Conservation (phyloP, 2,329 filamentous ascomycete species). For the Gnomoniopsis smithogilvyi region DNA sequence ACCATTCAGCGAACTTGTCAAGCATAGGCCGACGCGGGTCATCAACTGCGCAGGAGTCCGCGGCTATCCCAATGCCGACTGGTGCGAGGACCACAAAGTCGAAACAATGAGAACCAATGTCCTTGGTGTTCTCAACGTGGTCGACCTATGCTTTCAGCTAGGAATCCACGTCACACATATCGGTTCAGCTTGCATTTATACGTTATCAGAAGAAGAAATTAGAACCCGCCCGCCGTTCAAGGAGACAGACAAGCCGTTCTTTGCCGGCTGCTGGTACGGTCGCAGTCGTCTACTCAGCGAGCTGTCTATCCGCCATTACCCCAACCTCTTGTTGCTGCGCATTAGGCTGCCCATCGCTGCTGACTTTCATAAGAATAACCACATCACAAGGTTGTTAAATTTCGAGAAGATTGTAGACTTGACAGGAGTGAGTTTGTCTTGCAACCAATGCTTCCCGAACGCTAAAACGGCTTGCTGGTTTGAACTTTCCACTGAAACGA, state of each 20-base stretch:
- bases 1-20: neutral
- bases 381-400: constrained; percentile 5
- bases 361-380: constrained; percentile 11
- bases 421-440: neutral
- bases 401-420: constrained; percentile 8
- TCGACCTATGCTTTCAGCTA: constrained; percentile 14
- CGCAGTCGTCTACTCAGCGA: constrained; percentile 13
- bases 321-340: constrained; percentile 12
- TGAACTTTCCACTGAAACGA: no score
- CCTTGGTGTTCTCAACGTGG: constrained; percentile 13
- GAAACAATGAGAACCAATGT: constrained; percentile 17
- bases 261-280: constrained; percentile 11
- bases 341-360: constrained; percentile 9
- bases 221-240: constrained; percentile 1
- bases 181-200: constrained; percentile 18
- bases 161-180: constrained; percentile 17
- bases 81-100: constrained; percentile 18
- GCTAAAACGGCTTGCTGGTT: no score
- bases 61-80: constrained; percentile 15
- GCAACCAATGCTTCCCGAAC: no score
- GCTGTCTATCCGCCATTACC: constrained; percentile 13
- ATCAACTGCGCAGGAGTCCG: constrained; percentile 18
- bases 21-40: constrained; percentile 1
- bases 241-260: constrained; percentile 15
- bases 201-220: neutral